Conservation (phyloP, 1,284 basidiomycete genomes). For the Ceratorhiza oryzae-sativae region DNA sequence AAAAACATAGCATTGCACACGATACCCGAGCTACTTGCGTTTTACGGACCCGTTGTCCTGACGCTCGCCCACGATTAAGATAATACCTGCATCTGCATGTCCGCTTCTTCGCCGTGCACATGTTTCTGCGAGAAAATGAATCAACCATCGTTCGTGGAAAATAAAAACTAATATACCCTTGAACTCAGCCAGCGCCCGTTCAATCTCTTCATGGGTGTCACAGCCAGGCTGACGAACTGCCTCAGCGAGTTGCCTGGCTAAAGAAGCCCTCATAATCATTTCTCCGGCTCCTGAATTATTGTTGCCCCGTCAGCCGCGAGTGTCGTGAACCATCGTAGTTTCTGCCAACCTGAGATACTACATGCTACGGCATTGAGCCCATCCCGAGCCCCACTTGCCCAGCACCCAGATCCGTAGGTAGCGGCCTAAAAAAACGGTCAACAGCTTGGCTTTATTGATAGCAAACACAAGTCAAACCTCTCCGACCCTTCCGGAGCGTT, state of each 20-base stretch:
- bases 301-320: not conserved
- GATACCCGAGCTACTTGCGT: not conserved
- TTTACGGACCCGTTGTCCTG: not conserved
- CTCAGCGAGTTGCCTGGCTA: constrained; percentile 48
- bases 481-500: constrained; percentile 71
- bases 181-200: constrained; percentile 16
- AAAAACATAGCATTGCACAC: not conserved
- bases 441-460: too few relatives aligned
- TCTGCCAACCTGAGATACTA: constrained; percentile 67
- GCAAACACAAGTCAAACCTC: constrained; percentile 60
- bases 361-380: constrained; percentile 57
- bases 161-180: not conserved
- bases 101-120: constrained; percentile 14
- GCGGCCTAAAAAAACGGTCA: constrained; percentile 56
- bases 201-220: constrained; percentile 31
- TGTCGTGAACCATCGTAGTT: not conserved
- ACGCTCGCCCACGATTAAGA: constrained; percentile 17
- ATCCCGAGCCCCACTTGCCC: constrained; percentile 56
- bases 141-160: too few relatives aligned
- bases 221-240: constrained; percentile 14
- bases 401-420: constrained; percentile 61
- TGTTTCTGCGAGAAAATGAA: not conserved
- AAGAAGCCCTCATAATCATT: constrained; percentile 52
- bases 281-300: constrained; percentile 54
- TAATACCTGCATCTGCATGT: constrained; percentile 24